phyloP scores from a whole-genome alignment of 148 eudicot genomes.

The Nepenthes gracilis region DNA sequence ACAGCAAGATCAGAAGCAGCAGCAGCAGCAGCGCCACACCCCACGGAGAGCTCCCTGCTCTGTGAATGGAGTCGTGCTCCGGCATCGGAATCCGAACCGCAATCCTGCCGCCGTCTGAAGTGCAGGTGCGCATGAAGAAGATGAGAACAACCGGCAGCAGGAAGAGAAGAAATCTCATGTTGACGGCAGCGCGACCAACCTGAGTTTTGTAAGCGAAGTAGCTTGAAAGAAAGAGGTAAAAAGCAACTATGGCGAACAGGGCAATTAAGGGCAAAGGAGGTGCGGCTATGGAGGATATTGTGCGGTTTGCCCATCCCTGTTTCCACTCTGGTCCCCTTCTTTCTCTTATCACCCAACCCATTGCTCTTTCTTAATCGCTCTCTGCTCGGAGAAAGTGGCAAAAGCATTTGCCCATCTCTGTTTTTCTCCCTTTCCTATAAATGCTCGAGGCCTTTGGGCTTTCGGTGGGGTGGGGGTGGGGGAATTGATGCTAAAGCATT shows the following conservation, averaged over 20 bases:
- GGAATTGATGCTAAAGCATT: not conserved
- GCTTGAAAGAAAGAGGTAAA: constrained; percentile 16
- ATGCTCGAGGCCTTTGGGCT: not conserved
- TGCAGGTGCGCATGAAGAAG: constrained; percentile 9
- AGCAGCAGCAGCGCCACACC: constrained; percentile 5
- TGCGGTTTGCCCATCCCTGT: not conserved
- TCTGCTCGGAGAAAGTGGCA: too few species aligned
- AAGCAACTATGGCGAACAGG: constrained; percentile 13
- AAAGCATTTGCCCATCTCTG: not conserved
- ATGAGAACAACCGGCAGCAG: constrained; percentile 14
- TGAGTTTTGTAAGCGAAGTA: constrained; percentile 16
- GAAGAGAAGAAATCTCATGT: constrained; percentile 16
- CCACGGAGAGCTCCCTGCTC: constrained; percentile 10
- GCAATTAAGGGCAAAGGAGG: constrained; percentile 25
- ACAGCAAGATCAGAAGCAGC: constrained; percentile 11
- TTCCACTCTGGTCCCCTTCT: constrained; percentile 9
- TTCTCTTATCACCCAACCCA: constrained; percentile 2
- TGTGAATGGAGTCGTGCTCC: not conserved
- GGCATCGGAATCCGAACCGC: constrained; percentile 3
- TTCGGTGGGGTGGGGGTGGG: too few species aligned
- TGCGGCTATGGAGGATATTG: constrained; percentile 8
- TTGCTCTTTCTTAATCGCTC: not conserved
- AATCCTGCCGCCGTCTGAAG: not conserved
- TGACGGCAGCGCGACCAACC: constrained; percentile 6
- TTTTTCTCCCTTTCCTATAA: not conserved